These are phyloP conservation scores for Chaetomium cochliodes DNA, from an alignment of 495 filamentous ascomycete species.

Conservation along the genomic window DNA sequence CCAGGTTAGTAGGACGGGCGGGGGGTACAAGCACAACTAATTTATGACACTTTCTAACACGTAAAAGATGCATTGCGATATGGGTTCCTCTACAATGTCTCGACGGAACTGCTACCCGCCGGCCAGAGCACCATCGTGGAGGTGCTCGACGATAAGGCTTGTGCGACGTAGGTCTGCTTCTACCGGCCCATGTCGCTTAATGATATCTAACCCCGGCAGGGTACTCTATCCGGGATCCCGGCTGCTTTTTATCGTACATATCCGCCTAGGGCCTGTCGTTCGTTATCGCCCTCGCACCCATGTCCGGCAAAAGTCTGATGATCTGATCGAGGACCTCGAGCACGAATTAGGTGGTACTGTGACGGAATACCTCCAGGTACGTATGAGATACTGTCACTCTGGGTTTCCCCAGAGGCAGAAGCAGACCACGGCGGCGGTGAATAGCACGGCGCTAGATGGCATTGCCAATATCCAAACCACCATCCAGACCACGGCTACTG, in stretches of 20 bases:
- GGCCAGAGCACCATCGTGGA: slow-evolving; percentile 37
- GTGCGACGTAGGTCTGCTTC: slow-evolving; percentile 28
- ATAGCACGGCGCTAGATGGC: slow-evolving; percentile 21
- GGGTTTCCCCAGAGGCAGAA: slow-evolving; percentile 39
- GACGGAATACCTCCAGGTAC: slow-evolving; percentile 47
- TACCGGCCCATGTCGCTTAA: neutral
- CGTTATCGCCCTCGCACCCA: slow-evolving; percentile 18
- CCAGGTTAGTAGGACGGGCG: slow-evolving; percentile 15
- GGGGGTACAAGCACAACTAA: neutral
- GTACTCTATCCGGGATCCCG: slow-evolving; percentile 40
- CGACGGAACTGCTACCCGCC: slow-evolving; percentile 38
- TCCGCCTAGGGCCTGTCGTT: slow-evolving; percentile 29
- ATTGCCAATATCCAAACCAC: slow-evolving; percentile 35
- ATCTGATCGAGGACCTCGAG: slow-evolving; percentile 53
- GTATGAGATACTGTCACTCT: slow-evolving; percentile 50
- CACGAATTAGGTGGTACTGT: slow-evolving; percentile 44
- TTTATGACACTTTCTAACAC: neutral
- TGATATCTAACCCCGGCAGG: neutral
- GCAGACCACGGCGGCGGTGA: neutral
- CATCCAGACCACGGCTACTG: slow-evolving; percentile 45
- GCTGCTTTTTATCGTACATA: slow-evolving; percentile 42
- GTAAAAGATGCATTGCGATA: slow-evolving; percentile 32
- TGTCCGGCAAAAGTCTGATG: slow-evolving; percentile 41
- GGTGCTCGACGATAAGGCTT: slow-evolving; percentile 36
- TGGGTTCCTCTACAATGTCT: slow-evolving; percentile 46